phyloP scores from a whole-genome alignment of 495 filamentous ascomycete genomes.

The Trichoderma orchidacearum region DNA sequence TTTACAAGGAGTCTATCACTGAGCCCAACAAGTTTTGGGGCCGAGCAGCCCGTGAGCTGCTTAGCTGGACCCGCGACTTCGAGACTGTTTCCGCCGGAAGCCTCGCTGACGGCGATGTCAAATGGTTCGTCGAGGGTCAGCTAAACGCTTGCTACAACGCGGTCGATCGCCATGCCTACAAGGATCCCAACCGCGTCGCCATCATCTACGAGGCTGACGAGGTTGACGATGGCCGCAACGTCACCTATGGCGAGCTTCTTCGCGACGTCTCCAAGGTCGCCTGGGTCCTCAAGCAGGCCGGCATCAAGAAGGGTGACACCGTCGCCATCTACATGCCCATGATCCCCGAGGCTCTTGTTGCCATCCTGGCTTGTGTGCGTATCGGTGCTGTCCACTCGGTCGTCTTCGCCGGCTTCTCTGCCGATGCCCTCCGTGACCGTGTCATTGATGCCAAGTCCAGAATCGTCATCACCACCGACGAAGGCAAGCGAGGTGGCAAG shows the following conservation, averaged over 20 bases:
- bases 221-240: conserved; percentile 68
- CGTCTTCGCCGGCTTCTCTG: conserved; percentile 96
- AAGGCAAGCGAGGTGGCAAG: conserved; percentile 96
- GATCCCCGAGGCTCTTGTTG: conserved; percentile 90
- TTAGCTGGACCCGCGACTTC: conserved; percentile 86
- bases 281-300: conserved; percentile 80
- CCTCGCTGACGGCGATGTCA: conserved; percentile 67
- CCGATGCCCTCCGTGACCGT: conserved; percentile 91
- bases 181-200: conserved; percentile 79
- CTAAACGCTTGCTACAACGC: conserved; percentile 97
- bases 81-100: conserved; percentile 75
- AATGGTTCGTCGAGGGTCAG: conserved; percentile 90
- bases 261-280: conserved; percentile 81
- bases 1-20: conserved; percentile 94
- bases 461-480: conserved; percentile 92
- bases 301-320: conserved; percentile 94
- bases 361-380: conserved; percentile 80
- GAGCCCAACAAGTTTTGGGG: conserved; percentile 88
- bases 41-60: conserved; percentile 68
- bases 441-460: conserved; percentile 80
- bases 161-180: conserved; percentile 88
- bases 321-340: conserved; percentile 97
- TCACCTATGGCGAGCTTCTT: conserved; percentile 90
- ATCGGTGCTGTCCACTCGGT: conserved; percentile 97
- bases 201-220: conserved; percentile 99